phyloP scores from a whole-genome alignment of 2,329 filamentous ascomycete species.

The Madurella mycetomatis region DNA sequence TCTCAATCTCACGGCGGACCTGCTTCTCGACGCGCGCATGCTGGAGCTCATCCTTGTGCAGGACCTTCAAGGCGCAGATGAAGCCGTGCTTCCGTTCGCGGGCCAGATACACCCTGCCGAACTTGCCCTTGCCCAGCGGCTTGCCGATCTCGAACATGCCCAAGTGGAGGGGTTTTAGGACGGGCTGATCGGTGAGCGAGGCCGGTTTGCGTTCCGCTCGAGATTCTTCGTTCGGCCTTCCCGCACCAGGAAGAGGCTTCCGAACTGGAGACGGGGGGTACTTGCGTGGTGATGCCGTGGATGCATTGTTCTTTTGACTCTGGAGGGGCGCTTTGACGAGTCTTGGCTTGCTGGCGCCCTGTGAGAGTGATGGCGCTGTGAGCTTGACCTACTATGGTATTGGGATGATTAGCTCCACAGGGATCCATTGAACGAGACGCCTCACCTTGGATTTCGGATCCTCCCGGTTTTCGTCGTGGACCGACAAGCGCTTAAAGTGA shows the following conservation, averaged over 20 bases:
- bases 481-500: constrained; percentile 83
- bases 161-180: constrained; percentile 69
- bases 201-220: constrained; percentile 46
- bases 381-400: constrained; percentile 31
- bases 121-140: constrained; percentile 81
- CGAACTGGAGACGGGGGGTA: constrained; percentile 37
- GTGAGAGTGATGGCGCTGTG: constrained; percentile 30
- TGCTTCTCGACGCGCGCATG: constrained; percentile 80
- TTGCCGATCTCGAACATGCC: constrained; percentile 93
- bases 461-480: constrained; percentile 75
- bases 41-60: constrained; percentile 79
- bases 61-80: constrained; percentile 80
- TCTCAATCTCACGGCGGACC: constrained; percentile 82
- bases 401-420: constrained; percentile 26
- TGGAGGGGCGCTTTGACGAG: constrained; percentile 83
- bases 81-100: constrained; percentile 74
- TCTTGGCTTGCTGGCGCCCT: constrained; percentile 65
- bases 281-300: constrained; percentile 18
- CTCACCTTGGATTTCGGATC: constrained; percentile 74
- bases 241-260: constrained; percentile 34
- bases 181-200: constrained; percentile 23
- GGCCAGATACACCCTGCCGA: constrained; percentile 79
- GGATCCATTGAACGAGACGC: constrained; percentile 12
- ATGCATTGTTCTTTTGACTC: constrained; percentile 57
- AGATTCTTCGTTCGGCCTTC: constrained; percentile 41